A percentile compares a stretch with the other conserved stretches of the same genome.
Evolutionary conservation across 148 eudicot genomes (phyloP).

Genomic region (Bassia scoparia): DNA sequence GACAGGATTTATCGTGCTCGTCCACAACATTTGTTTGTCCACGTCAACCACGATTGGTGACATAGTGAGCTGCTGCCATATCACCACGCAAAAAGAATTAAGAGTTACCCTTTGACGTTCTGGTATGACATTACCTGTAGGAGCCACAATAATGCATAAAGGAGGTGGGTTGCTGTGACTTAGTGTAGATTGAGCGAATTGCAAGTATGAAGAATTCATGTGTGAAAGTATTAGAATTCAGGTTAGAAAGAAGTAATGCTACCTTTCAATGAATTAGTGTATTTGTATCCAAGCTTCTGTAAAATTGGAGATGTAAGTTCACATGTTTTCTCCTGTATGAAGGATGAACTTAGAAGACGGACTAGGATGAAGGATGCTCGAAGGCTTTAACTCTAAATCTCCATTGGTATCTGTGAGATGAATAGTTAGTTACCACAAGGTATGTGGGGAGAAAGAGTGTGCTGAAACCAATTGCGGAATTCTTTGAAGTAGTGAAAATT

Average conservation of each 20-base stretch:
- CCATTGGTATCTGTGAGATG: too few relatives aligned
- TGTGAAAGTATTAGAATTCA: neutral
- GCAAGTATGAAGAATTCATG: conserved; percentile 4
- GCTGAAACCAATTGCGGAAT: too few relatives aligned
- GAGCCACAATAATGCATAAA: conserved; percentile 26
- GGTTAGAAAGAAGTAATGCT: neutral
- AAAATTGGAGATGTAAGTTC: neutral
- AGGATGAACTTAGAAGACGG: too few relatives aligned
- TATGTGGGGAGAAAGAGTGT: too few relatives aligned
- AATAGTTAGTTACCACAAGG: too few relatives aligned
- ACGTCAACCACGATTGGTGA: neutral
- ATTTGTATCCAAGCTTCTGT: neutral
- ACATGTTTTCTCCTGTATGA: neutral
- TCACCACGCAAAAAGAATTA: conserved; percentile 19
- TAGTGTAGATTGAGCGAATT: conserved; percentile 11
- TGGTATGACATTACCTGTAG: conserved; percentile 32
- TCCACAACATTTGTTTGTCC: neutral
- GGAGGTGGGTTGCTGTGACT: conserved; percentile 39
- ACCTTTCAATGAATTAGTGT: neutral
- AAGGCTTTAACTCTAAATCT: too few relatives aligned
- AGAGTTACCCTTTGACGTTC: conserved; percentile 20
- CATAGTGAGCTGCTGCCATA: neutral
- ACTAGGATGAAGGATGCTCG: too few relatives aligned
- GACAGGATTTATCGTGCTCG: conserved; percentile 6
- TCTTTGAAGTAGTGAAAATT: too few relatives aligned